phyloP scores from a whole-genome alignment of 2,329 filamentous ascomycete genomes.

The Nannizzia gypsea region DNA sequence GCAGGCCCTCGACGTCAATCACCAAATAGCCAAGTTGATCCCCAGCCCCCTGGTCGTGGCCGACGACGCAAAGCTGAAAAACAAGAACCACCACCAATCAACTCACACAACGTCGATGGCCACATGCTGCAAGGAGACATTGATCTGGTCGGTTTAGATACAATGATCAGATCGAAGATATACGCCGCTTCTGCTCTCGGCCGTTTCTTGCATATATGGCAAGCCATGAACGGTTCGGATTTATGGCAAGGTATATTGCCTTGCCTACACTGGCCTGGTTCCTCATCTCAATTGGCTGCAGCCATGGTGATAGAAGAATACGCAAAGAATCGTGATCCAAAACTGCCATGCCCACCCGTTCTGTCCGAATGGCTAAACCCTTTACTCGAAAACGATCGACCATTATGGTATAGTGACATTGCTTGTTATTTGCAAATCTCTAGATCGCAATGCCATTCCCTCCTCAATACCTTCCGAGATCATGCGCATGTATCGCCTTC shows the following conservation, averaged over 20 bases:
- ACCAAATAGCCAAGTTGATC: constrained; percentile 35
- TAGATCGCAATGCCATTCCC: constrained; percentile 78
- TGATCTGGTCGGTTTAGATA: constrained; percentile 82
- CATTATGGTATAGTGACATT: constrained; percentile 74
- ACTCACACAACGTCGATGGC: constrained; percentile 90
- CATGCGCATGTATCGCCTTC: constrained; percentile 66
- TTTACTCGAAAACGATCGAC: constrained; percentile 71
- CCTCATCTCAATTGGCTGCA: constrained; percentile 74
- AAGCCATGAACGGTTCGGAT: constrained; percentile 41
- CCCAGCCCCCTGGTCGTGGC: constrained; percentile 48
- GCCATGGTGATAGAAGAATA: constrained; percentile 83
- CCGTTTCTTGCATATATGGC: constrained; percentile 65
- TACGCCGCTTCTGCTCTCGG: constrained; percentile 78
- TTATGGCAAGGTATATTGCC: constrained; percentile 56
- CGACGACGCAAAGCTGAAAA: constrained; percentile 78
- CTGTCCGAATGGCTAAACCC: constrained; percentile 52
- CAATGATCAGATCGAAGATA: constrained; percentile 79
- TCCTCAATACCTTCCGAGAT: constrained; percentile 85
- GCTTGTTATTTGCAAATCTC: constrained; percentile 82
- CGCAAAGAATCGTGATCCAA: constrained; percentile 43
- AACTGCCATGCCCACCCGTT: constrained; percentile 23
- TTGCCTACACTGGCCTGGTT: constrained; percentile 59
- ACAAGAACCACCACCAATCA: constrained; percentile 53
- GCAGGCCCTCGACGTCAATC: constrained; percentile 28
- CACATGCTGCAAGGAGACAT: constrained; percentile 97